phyloP scores from a whole-genome alignment of 2,329 filamentous ascomycete species.

The Aspergillus niger region DNA sequence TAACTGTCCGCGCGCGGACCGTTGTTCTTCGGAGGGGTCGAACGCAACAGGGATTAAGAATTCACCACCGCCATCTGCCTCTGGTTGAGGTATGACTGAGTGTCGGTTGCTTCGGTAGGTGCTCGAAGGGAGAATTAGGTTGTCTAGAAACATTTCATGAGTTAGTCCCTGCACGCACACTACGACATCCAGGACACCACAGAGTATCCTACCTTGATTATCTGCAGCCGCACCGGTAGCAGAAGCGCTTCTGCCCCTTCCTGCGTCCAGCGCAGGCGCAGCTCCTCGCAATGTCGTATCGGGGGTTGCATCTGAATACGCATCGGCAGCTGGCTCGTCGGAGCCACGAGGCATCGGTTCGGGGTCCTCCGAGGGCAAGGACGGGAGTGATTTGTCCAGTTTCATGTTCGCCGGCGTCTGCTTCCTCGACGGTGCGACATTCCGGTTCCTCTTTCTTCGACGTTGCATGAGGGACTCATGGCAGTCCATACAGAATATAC shows the following conservation, averaged over 20 bases:
- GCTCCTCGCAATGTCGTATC: slow-evolving; percentile 28
- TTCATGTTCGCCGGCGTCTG: slow-evolving; percentile 57
- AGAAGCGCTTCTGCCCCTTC: slow-evolving; percentile 26
- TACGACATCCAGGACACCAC: too few relatives aligned
- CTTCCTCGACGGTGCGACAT: slow-evolving; percentile 46
- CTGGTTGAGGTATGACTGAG: slow-evolving; percentile 62
- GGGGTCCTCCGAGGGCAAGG: slow-evolving; percentile 73
- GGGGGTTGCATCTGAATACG: slow-evolving; percentile 60
- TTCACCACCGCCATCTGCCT: slow-evolving; percentile 62
- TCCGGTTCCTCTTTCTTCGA: slow-evolving; percentile 80
- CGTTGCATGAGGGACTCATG: slow-evolving; percentile 96
- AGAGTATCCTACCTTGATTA: slow-evolving; percentile 33
- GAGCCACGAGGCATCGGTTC: slow-evolving; percentile 61
- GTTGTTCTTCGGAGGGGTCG: slow-evolving; percentile 65
- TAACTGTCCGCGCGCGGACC: slow-evolving; percentile 53
- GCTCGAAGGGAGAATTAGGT: slow-evolving; percentile 70
- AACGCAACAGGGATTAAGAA: slow-evolving; percentile 77
- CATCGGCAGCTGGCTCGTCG: slow-evolving; percentile 60
- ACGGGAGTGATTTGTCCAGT: slow-evolving; percentile 89
- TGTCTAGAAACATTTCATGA: slow-evolving; percentile 45
- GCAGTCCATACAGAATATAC: slow-evolving; percentile 99
- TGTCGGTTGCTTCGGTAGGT: slow-evolving; percentile 78
- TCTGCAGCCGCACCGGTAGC: slow-evolving; percentile 28
- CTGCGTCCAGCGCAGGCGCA: slow-evolving; percentile 26
- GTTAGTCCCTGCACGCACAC: not conserved